Evolutionary conservation across 2,329 filamentous ascomycete species (phyloP), one percentile per base, ranked within the genome.

Genomic region (Cytospora mali): DNA sequence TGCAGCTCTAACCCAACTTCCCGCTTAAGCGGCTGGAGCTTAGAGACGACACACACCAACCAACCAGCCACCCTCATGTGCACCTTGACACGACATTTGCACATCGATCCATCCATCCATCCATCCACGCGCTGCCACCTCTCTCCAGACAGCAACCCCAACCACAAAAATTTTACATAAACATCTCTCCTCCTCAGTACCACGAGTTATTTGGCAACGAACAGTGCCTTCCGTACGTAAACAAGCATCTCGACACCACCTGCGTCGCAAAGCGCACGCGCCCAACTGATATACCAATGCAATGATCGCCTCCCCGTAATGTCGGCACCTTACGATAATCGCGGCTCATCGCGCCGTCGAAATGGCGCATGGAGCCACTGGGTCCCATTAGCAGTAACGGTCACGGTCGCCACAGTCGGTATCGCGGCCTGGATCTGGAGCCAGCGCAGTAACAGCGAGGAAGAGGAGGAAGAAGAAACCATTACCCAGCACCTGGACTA

Each of bases 351-450:
- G 70, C 80, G 83, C 74, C 82, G 83, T 79, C 81, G 85, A 77
- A 81, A 84, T 75, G 80, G 83, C 73, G 83, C 86, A 68, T 85
- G 91, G 78, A 85, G 88, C 72, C 94, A 96, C 78, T 97, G 93
- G 92, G 86, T 97, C 64, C 94, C 94, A 66, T 83, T 98, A 62
- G 89, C 88, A 68, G 77, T 97, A 67, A 97, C 93, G 55, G 87
- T 96, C 63, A 93, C 92, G 53, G 87, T 96, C 69, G 94, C 94
- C 65, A 92, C 93, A 25, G 88, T 91, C 61, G 93, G 93, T 35
- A 79, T 96, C 54, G 93, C 89, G 58, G 92, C 92, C 62, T 98
- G 94, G 94, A 87, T 93, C 65, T 97, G 93, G 93, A 96, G 90
- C 75, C 93, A 96, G 78, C 89, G 92, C 71, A 86, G 84, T 71